Conservation (phyloP, 208 protist species). For the Trypanosoma vivax region DNA sequence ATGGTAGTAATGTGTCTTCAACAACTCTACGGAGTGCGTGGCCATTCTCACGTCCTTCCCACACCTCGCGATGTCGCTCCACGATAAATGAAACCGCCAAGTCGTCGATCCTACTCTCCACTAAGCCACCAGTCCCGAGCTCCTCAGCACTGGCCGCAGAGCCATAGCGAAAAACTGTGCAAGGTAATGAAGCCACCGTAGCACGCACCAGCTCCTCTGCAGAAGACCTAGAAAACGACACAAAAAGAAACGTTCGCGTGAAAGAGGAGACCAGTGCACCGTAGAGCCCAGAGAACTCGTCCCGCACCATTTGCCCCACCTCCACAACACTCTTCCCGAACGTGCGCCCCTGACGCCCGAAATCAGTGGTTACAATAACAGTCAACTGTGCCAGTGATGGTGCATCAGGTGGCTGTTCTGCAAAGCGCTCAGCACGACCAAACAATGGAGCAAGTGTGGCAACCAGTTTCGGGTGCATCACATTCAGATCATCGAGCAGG, state of each 20-base stretch:
- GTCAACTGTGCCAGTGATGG: slow-evolving; percentile 47
- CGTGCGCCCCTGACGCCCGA: slow-evolving; percentile 75
- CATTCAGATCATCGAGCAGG: slow-evolving; percentile 67
- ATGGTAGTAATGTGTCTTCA: slow-evolving; percentile 51
- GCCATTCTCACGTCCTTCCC: slow-evolving; percentile 62
- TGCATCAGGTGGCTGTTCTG: slow-evolving; percentile 38
- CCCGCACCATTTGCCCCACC: slow-evolving; percentile 55
- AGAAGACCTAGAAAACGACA: slow-evolving; percentile 33
- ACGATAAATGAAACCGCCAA: slow-evolving; percentile 53
- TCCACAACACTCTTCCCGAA: slow-evolving; percentile 43
- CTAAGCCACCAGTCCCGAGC: slow-evolving; percentile 13
- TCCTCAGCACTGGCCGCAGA: background rate
- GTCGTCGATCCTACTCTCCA: slow-evolving; percentile 45
- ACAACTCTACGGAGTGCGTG: slow-evolving; percentile 51
- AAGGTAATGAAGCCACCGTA: slow-evolving; percentile 42
- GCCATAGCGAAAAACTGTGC: slow-evolving; percentile 10
- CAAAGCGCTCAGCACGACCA: slow-evolving; percentile 54
- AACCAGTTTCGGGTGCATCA: slow-evolving; percentile 50
- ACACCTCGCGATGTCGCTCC: slow-evolving; percentile 29
- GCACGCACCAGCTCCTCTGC: slow-evolving; percentile 51
- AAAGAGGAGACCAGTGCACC: slow-evolving; percentile 55
- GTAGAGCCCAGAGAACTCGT: slow-evolving; percentile 58
- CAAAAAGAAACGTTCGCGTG: slow-evolving; percentile 54
- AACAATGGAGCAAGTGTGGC: slow-evolving; percentile 54
- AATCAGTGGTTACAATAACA: slow-evolving; percentile 76